These are phyloP conservation scores for Paralagenidium karlingii DNA, from an alignment of 352 stramenopile species.

Conservation along the genomic window DNA sequence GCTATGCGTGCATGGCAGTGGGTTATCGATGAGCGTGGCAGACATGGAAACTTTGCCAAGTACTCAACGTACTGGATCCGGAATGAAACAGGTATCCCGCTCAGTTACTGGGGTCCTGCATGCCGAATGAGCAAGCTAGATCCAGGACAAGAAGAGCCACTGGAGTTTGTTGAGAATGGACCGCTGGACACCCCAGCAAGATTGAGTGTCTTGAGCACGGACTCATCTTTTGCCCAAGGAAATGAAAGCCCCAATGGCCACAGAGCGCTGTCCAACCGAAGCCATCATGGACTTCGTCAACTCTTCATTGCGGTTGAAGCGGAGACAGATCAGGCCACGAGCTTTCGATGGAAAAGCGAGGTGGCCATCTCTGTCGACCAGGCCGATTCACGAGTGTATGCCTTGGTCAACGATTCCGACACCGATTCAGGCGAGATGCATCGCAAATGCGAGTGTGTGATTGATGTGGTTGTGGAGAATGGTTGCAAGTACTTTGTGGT, in stretches of 20 bases:
- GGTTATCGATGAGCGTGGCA: constrained; percentile 50
- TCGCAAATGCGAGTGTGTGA: constrained; percentile 71
- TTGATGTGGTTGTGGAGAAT: constrained; percentile 73
- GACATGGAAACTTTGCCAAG: constrained; percentile 58
- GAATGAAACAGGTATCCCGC: constrained; percentile 69
- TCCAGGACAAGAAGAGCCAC: constrained; percentile 43
- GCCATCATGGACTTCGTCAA: too few species aligned
- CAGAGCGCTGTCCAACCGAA: neutral
- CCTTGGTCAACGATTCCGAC: constrained; percentile 54
- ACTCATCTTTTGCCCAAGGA: too few species aligned
- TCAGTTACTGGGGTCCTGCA: constrained; percentile 58
- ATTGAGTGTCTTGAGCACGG: too few species aligned
- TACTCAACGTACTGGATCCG: constrained; percentile 82
- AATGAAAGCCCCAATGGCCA: neutral
- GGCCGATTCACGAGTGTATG: constrained; percentile 74
- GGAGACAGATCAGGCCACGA: constrained; percentile 8
- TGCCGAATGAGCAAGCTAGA: constrained; percentile 37
- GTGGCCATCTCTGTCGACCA: constrained; percentile 69
- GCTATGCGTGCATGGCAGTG: constrained; percentile 68
- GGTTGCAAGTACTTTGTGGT: constrained; percentile 84
- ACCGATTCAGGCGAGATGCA: constrained; percentile 19
- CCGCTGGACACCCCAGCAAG: constrained; percentile 1
- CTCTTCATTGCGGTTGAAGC: constrained; percentile 63
- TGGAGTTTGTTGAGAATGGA: constrained; percentile 30
- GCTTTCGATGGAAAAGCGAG: constrained; percentile 50